Conservation (phyloP, 257 asterid genomes). For the Sherardia arvensis region DNA sequence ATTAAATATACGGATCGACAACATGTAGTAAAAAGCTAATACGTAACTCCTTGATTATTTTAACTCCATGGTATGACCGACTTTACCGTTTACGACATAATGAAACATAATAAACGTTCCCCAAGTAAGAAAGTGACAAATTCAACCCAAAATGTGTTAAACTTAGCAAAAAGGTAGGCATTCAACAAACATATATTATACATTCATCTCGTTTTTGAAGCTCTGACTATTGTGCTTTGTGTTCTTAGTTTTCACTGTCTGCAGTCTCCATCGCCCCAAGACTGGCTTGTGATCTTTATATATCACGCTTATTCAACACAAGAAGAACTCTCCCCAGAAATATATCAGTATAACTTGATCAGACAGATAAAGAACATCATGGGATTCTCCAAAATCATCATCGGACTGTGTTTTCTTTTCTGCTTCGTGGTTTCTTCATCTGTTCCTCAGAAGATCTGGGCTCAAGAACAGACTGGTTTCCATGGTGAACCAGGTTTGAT, state of each 20-base stretch:
- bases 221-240: conserved; percentile 72
- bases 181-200: conserved; percentile 8
- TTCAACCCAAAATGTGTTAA: conserved; percentile 39
- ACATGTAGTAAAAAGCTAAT: too few relatives aligned
- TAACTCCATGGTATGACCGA: too few relatives aligned
- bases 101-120: conserved; percentile 4
- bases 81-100: too few relatives aligned
- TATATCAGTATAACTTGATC: neutral
- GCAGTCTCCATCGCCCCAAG: conserved; percentile 15
- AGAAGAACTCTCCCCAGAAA: neutral
- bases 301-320: conserved; percentile 13
- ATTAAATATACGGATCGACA: too few relatives aligned
- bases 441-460: conserved; percentile 23
- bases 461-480: conserved; percentile 3
- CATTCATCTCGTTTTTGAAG: conserved; percentile 33
- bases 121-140: conserved; percentile 24
- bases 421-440: conserved; percentile 25
- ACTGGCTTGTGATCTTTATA: conserved; percentile 20
- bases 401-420: conserved; percentile 21
- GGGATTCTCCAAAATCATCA: conserved; percentile 21
- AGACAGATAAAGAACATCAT: conserved; percentile 10
- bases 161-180: conserved; percentile 42
- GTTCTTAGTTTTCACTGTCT: conserved; percentile 25
- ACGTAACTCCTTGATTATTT: too few relatives aligned
- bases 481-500: conserved; percentile 21